These are phyloP conservation scores for Mucor ambiguus DNA, from an alignment of 371 early-diverging fungal genomes.

Conservation along the genomic window DNA sequence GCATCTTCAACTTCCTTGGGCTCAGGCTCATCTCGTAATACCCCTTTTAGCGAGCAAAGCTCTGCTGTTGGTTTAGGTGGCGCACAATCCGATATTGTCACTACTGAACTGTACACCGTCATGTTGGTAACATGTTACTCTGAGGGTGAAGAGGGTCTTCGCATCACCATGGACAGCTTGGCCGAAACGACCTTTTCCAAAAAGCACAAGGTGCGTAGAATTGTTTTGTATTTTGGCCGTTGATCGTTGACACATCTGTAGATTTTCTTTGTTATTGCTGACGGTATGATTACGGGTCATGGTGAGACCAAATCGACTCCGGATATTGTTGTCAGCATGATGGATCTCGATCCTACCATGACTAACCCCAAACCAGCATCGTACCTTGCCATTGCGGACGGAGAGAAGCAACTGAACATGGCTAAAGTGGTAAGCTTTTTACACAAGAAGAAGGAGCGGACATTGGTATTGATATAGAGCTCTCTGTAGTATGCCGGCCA, in stretches of 20 bases:
- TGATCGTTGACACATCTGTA: background rate
- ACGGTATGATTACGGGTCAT: slow-evolving; percentile 54
- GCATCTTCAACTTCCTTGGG: slow-evolving; percentile 27
- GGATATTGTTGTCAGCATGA: slow-evolving; percentile 72
- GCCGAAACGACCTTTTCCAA: slow-evolving; percentile 67
- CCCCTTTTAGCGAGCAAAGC: slow-evolving; percentile 25
- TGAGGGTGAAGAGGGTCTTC: slow-evolving; percentile 77
- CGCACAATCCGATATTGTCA: slow-evolving; percentile 42
- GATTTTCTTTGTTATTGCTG: slow-evolving; percentile 50
- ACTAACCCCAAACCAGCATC: slow-evolving; percentile 58
- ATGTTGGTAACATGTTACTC: slow-evolving; percentile 79
- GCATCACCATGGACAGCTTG: slow-evolving; percentile 84
- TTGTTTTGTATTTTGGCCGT: background rate
- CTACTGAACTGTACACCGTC: slow-evolving; percentile 52
- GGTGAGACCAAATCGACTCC: slow-evolving; percentile 63
- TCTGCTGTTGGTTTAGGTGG: slow-evolving; percentile 31
- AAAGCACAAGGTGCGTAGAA: slow-evolving; percentile 49
- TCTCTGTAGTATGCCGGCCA: slow-evolving; percentile 76
- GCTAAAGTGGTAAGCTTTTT: slow-evolving; percentile 71
- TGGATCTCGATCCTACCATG: slow-evolving; percentile 63
- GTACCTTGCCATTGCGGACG: slow-evolving; percentile 93
- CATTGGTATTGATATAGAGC: background rate
- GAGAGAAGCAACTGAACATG: slow-evolving; percentile 90
- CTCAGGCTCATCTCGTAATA: slow-evolving; percentile 29
- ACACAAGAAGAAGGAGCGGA: background rate